Evolutionary conservation across 192 early-diverging fungal genomes (phyloP), one percentile per base, ranked within the genome.

Genomic region (Backusella luteola): DNA sequence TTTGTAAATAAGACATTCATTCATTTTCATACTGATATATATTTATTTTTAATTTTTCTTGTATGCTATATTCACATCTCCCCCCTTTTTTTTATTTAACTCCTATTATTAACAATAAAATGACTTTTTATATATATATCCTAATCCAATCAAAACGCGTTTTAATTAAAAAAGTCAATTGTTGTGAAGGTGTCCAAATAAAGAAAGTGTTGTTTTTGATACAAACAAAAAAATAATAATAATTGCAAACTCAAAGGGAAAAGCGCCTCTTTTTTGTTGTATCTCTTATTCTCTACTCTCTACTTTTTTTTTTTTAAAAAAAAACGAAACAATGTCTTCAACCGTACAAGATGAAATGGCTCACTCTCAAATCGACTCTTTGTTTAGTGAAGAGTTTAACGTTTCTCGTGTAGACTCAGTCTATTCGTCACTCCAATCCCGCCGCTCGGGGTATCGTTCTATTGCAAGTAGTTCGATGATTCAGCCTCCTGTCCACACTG

Each of bases 391-490:
- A 26, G 72, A 74, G 19, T 52, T 68, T 1, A 78, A 44, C 15
- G 59, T 49, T 7, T 79, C 78, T 11, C 39, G 78, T 8, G 73
- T 79, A 34, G 78, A 79, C 35, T 79, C 78, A 4, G 69, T 79
- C 67, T 79, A 69, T 56, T 79, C 78, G 23, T 44, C 78, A 79
- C 41, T 79, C 35, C 41, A 74, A 70, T 53, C 78, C 39, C 44
- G 74, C 49, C 42, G 73, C 17, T 68, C 78, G 67, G 23, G 67
- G 26, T 67, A 46, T 67, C 44, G 44, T 34, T 39, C 70, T 34
- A 29, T 49, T n/a, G 14, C 21, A 11, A 74, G 56, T 14, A 63
- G 56, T 63, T 73, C 35, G 66, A 72, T 38, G 73, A 79, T 67
- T 69, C 78, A 63, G n/a, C 56, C 78, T 23, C 78, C 78, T 21